A percentile compares a stretch with the other conserved stretches of the same genome.
Evolutionary conservation across 2,329 filamentous ascomycete species (phyloP).

Genomic region (Epichloe sibirici): DNA sequence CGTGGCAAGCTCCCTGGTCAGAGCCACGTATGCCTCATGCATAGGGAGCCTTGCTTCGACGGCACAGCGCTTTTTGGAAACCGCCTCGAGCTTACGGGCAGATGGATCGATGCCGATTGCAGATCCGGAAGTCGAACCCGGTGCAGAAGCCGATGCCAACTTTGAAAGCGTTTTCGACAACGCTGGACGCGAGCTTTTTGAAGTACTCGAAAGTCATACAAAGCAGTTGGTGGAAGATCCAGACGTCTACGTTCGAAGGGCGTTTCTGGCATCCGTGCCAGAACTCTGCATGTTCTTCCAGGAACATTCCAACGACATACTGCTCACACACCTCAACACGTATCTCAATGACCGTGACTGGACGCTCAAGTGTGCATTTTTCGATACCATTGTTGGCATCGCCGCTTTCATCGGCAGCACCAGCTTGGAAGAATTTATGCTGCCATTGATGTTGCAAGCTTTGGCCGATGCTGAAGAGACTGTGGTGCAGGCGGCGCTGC

Average conservation of each 20-base stretch:
- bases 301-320: conserved; percentile 86
- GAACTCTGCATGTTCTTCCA: conserved; percentile 93
- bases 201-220: conserved; percentile 76
- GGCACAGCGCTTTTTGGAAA: conserved; percentile 74
- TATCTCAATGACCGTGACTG: conserved; percentile 95
- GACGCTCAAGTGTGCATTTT: conserved; percentile 93
- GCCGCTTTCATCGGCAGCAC: conserved; percentile 80
- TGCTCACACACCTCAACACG: conserved; percentile 90
- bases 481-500: conserved; percentile 80
- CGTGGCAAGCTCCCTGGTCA: conserved; percentile 53
- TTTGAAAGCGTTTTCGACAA: conserved; percentile 81
- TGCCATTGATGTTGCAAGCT: conserved; percentile 92
- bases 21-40: conserved; percentile 87
- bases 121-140: conserved; percentile 70
- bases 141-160: conserved; percentile 51
- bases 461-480: conserved; percentile 87
- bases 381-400: conserved; percentile 88
- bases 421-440: conserved; percentile 85
- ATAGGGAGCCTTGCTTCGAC: conserved; percentile 80
- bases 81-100: conserved; percentile 76
- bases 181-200: conserved; percentile 69
- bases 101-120: conserved; percentile 69
- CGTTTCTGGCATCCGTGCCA: conserved; percentile 83
- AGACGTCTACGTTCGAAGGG: conserved; percentile 74
- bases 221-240: conserved; percentile 81